phyloP scores from a whole-genome alignment of 805 yeast genomes.

The Millerozyma miso region DNA sequence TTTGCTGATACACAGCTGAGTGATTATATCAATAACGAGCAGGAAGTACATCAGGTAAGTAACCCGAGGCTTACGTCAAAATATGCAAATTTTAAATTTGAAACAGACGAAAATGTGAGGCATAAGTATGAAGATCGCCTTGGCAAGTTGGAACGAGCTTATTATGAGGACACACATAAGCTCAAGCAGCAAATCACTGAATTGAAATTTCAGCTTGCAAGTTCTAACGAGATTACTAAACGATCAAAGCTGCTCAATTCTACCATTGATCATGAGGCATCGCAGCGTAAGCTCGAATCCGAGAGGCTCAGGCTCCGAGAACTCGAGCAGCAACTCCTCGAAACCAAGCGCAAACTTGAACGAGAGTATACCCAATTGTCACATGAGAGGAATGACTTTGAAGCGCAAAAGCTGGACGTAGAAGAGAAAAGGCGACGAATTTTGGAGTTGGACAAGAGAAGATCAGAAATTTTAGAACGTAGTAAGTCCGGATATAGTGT shows the following conservation, averaged over 20 bases:
- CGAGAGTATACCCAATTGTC: not conserved
- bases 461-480: not conserved
- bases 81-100: not conserved
- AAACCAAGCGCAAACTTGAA: not conserved
- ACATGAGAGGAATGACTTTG: constrained; percentile 2
- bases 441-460: constrained; percentile 1
- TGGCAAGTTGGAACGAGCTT: not conserved
- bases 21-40: not conserved
- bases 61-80: not conserved
- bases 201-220: not conserved
- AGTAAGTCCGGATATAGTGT: not conserved
- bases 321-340: not conserved
- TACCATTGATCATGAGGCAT: not conserved
- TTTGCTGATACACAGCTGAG: not conserved
- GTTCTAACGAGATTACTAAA: not conserved
- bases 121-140: not conserved
- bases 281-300: not conserved
- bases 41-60: not conserved
- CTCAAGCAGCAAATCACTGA: not conserved
- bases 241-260: not conserved
- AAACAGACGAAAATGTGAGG: not conserved
- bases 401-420: constrained; percentile 1
- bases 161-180: not conserved
- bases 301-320: not conserved
- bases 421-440: constrained; percentile 2